These are phyloP conservation scores for Fomitopsis schrenkii DNA, from an alignment of 1,284 basidiomycete species.

Conservation along the genomic window DNA sequence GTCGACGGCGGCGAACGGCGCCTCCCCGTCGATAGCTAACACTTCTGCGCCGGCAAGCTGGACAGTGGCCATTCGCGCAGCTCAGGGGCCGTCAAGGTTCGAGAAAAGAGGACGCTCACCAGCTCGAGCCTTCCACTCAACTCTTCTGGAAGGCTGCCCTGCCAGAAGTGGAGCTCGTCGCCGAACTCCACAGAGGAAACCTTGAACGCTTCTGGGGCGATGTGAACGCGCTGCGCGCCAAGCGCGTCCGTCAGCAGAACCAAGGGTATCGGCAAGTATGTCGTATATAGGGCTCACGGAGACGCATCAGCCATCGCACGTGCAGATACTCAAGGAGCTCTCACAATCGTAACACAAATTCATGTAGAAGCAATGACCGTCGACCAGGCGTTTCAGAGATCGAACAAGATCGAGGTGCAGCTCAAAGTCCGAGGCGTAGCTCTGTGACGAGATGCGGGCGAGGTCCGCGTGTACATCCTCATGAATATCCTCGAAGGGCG, in stretches of 20 bases:
- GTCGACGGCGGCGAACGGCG: conserved; percentile 52
- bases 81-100: background rate
- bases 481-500: conserved; percentile 51
- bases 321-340: conserved; percentile 9
- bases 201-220: conserved; percentile 54
- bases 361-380: conserved; percentile 55
- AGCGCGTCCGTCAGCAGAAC: conserved; percentile 43
- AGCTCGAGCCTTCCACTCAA: conserved; percentile 45
- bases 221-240: conserved; percentile 45
- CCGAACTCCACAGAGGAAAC: conserved; percentile 51
- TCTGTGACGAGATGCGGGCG: conserved; percentile 39
- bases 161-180: conserved; percentile 51
- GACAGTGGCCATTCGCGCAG: too few species aligned
- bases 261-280: conserved; percentile 51
- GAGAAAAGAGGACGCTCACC: conserved; percentile 25
- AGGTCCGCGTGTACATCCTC: conserved; percentile 50
- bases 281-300: conserved; percentile 39
- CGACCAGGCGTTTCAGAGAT: conserved; percentile 50
- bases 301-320: background rate
- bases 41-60: conserved; percentile 56
- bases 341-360: conserved; percentile 54
- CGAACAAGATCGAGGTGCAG: conserved; percentile 51
- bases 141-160: conserved; percentile 44
- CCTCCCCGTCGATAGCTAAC: conserved; percentile 46
- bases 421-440: conserved; percentile 47